Evolutionary conservation across 1,284 basidiomycete genomes (phyloP), one percentile per base, ranked within the genome.

Genomic region (Ustilago cynodontis): DNA sequence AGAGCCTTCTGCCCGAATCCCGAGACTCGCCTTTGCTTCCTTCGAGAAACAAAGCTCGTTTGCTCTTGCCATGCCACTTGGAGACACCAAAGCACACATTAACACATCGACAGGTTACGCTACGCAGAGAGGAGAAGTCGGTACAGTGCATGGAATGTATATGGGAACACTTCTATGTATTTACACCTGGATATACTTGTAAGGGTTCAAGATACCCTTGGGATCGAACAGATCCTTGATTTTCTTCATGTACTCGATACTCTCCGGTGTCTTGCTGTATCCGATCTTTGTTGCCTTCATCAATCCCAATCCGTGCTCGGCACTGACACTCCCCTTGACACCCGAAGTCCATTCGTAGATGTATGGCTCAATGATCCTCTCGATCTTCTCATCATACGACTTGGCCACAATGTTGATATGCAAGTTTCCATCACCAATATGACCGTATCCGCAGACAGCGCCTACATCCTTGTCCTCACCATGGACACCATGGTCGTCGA

Each of bases 401-500:
- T 92, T 88, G 0, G 95, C 95, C n/a, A 95, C 90, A 56, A 96
- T 90, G 86, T 99, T 99, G 85, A 99, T 88, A 85, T 99, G 96
- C 57, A 99, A 87, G 83, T 99, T 99, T 14, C 94, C 94, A 87
- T 99, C 96, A 26, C 97, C 96, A 69, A 98, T 92, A 86, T 99
- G 97, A 3, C 97, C 96, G 82, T 95, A 98, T 2, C 96, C 96
- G 65, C 95, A 88, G 6, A 86, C 82, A 20, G 78, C 79, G 47
- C 74, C 77, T 29, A 96, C 93, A 11, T 73, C 71, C 56, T 70
- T 67, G 82, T 91, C 90, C 83, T 91, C 92, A 11, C 91, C 90
- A 61, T 93, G 87, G 24, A 98, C 87, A 0, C 93, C 94, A 74
- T 91, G 90, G 39, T 91, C 90, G 37, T 89, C 87, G 52, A 98